A percentile compares a stretch with the other conserved stretches of the same genome.
These are phyloP conservation scores for Anacardium occidentale DNA, from an alignment of 345 rosid genomes.

Conservation along the genomic window DNA sequence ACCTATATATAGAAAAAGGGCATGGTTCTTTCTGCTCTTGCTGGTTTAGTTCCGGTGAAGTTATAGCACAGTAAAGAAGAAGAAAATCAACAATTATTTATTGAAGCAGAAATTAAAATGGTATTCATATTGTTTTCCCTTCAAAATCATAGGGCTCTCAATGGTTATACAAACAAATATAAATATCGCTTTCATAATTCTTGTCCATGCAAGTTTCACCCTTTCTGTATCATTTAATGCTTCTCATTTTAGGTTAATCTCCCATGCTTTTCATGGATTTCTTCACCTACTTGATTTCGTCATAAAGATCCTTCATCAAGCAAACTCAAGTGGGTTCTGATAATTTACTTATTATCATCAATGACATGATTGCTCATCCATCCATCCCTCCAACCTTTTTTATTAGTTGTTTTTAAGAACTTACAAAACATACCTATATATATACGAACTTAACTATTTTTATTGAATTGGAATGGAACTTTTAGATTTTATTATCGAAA, in stretches of 20 bases:
- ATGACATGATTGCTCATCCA: neutral
- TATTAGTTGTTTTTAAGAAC: no score
- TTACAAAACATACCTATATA: no score
- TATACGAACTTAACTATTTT: no score
- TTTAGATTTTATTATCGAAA: no score
- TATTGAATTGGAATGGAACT: no score
- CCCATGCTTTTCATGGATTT: constrained; percentile 1
- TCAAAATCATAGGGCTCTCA: neutral
- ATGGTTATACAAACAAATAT: neutral
- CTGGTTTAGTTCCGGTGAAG: neutral
- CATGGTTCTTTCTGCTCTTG: neutral
- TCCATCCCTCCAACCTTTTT: no score
- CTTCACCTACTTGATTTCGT: constrained; percentile 11
- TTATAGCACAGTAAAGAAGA: neutral
- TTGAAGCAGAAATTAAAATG: neutral
- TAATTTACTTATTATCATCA: neutral
- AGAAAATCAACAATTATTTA: neutral
- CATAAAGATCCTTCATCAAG: neutral
- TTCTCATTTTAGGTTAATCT: constrained; percentile 8
- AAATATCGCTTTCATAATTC: neutral
- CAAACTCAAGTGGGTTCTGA: neutral
- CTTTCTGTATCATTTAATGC: neutral
- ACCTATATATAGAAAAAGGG: neutral
- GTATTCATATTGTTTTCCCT: neutral
- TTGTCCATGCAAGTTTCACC: neutral